Evolutionary conservation across 2,329 filamentous ascomycete genomes (phyloP), one percentile per base, ranked within the genome.

Genomic region (Hypoxylon sp.): DNA sequence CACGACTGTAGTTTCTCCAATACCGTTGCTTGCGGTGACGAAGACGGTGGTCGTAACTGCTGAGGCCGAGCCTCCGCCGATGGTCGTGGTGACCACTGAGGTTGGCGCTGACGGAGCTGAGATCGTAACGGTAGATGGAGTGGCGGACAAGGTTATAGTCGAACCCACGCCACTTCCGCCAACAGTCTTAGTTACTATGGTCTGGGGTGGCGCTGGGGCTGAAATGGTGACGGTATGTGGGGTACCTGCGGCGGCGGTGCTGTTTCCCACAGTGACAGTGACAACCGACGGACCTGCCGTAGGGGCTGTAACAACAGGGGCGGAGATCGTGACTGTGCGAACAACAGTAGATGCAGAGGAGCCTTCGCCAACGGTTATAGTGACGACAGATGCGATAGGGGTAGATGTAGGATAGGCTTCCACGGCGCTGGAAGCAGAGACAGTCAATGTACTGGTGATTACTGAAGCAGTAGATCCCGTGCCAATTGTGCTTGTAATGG

Each of bases 101-200:
- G n/a, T 17, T 46, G 55, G 57, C 42, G 31, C 39, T 47, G 51
- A 63, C 58, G 52, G 67, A 60, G 33, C 50, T 59, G 53, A 51
- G 26, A 47, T n/a, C 19, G 50, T 54, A 2, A 63, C 37, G 3
- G 62, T 58, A 26, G 57, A 44, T 31, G 57, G 47, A 11, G 22
- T 35, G 2, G 55, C 46, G 14, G 53, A 52, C 10, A 46, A n/a
- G 3, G 58, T 47, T 6, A 56, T 26, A 13, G 39, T 56, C 3
- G 53, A 35, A 42, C 2, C 37, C 14, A 54, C 47, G 31, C 50
- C 55, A 6, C 62, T 14, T 54, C 39, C 53, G 39, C 61, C 64
- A 13, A 68, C 68, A 14, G 67, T 66, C 64, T 74, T 67, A 17
- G 71, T 72, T 37, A 73, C 64, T 8, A 61, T 54, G 8, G 58